Base-by-base conservation (phyloP, 495 filamentous ascomycete species). In the Podospora comata region DNA sequence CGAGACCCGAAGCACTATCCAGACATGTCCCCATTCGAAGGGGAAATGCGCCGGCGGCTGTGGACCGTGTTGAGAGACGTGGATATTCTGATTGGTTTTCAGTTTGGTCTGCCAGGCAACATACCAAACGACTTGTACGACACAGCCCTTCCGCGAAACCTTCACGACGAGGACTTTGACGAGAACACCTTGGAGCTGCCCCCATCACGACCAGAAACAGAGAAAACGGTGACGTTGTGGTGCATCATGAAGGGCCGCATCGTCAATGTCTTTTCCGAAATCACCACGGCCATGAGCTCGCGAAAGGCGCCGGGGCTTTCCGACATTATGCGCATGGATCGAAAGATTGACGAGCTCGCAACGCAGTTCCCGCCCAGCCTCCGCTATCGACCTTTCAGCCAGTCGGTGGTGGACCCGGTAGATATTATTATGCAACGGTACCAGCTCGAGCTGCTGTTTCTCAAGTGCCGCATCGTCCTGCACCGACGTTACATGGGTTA, bases 1-100 rank as follows among this genome's bases (percentile, higher is more conserved):
- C 76, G 79, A 1, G 80, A 82, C 55, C 75, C 78, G 1, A 71
- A 66, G 5, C 77, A 82, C 68, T 79, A 76, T 53, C 69, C 75
- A 1, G 72, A 68, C 27, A 77, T 81, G 27, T 70, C 78, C 0
- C 70, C 75, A 1, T 77, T 75, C 57, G 73, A 78, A 19, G 75
- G 77, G 1, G 78, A 82, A 60, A 76, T 79, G 71, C 70, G 80
- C n/a, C 69, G 80, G 3, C 72, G 79, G 20, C 27, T 77, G 11
- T 82, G 80, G 80, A 64, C 68, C 2, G 65, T 77, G 6, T 67
- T 82, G 13, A 58, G 62, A 6, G 75, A 77, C 48, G 65, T 73
- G 23, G 77, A 79, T 65, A 61, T 66, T 7, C 44, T 76, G 4
- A 68, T 77, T 2, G 72, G 71, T 0, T 72, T 70, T 55, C 77